Conservation (phyloP, 345 rosid genomes). For the Lepidium didymum region DNA sequence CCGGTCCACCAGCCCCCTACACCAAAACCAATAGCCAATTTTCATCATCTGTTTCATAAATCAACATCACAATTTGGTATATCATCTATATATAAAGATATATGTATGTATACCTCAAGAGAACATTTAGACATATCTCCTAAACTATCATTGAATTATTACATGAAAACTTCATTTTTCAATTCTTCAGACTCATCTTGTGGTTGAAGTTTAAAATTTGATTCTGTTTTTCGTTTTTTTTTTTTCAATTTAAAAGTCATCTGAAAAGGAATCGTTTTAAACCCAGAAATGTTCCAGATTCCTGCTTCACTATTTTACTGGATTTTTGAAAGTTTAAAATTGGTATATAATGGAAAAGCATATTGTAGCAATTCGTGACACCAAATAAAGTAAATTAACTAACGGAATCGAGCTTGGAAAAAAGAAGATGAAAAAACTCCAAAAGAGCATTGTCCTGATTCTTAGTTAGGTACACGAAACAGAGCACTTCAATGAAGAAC, state of each 20-base stretch:
- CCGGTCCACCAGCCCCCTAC: conserved; percentile 69
- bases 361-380: conserved; percentile 20
- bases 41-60: neutral
- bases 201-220: conserved; percentile 11
- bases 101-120: conserved; percentile 1
- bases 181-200: neutral
- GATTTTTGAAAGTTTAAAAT: conserved; percentile 2
- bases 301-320: conserved; percentile 9
- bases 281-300: conserved; percentile 25
- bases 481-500: conserved; percentile 2
- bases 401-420: conserved; percentile 6
- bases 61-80: conserved; percentile 1
- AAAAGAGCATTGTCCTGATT: conserved; percentile 22
- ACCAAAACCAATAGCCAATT: neutral
- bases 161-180: neutral
- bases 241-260: neutral
- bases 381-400: conserved; percentile 11
- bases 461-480: conserved; percentile 21
- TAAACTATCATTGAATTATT: neutral
- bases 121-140: neutral
- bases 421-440: neutral
- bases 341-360: neutral
- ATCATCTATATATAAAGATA: neutral
- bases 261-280: neutral
- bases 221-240: neutral